Evolutionary conservation across 306 rosid genomes (phyloP), one percentile per base, ranked within the genome.

Genomic region (Medicago arabica): DNA sequence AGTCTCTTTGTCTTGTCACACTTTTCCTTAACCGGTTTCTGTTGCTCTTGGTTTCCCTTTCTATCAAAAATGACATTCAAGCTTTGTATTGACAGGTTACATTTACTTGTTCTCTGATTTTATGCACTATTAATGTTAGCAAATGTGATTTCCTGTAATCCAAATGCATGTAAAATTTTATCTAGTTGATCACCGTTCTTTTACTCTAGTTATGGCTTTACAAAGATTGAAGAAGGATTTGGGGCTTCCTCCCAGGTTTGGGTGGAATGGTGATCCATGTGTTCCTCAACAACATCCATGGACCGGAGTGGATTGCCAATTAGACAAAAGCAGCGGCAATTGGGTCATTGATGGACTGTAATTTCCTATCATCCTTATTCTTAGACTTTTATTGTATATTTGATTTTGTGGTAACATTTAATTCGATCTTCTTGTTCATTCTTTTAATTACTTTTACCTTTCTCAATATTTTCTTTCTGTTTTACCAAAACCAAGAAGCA

Each of bases 201-300:
- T 79, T 58, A 67, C 79, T 89, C 74, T 88, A 90, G 99, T 96
- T 81, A 77, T n/a, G 84, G 98, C 96, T 71, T 83, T 92, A 79
- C 97, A 83, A 76, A 65, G 78, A 61, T 75, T 90, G 85, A 96
- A 92, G 92, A 80, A 39, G 81, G 81, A 96, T 47, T 82, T 96
- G 90, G 96, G 89, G 34, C 98, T 96, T 72, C 99, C 99, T 55
- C 83, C 85, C 57, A 91, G 98, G 73, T 83, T 96, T 71, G 98
- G 99, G 58, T 96, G 99, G 99, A 92, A 96, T 44, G 99, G 99
- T 50, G 99, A 96, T 96, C 99, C 98, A 5, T 96, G 99, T 53
- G 97, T 90, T 82, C 99, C 99, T 68, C 96, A 91, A 74, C 91
- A 96, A 71, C 99, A 92, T 85, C 99, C 99, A 28, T 96, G 98